Evolutionary conservation across 2,329 filamentous ascomycete species (phyloP), one percentile per base, ranked within the genome.

Genomic region (Botrytis fabae): DNA sequence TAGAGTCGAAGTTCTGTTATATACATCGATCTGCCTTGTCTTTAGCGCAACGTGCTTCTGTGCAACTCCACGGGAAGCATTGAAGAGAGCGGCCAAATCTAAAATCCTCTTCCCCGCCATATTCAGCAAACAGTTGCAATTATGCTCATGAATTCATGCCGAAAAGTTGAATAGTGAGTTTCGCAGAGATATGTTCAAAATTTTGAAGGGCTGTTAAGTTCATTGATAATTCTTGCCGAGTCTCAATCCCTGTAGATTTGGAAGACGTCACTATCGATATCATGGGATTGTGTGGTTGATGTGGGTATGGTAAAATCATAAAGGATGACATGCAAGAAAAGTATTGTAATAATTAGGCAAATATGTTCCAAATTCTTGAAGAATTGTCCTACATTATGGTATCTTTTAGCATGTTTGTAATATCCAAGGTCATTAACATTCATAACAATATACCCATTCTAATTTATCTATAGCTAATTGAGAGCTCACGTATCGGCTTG

Each of bases 31-130:
- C 80, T 92, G 90, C 71, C 86, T 85, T 71, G 75, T 73, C 76
- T 89, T 85, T 70, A 91, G 83, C 73, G 87, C 88, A 66, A 88
- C 80, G 81, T 91, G 90, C 81, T 87, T 90, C 66, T 86, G 82
- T 66, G 91, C 91, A 74, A 95, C 86, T 48, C 88, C 88, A 74
- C 90, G 88, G 69, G 92, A 91, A 80, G 90, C 92, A 84, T 87
- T 89, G 81, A 92, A 85, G 76, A 95, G 85, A 74, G 90, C 88
- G 77, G 90, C 89, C 78, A 92, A 84, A 83, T 95, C 93, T 80
- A 94, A 80, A 86, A 89, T 83, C 88, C 91, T 83, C 87, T 88
- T 86, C 73, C 86, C 86, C 71, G 86, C 84, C 86, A 88, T 88
- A n/a, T 63, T 68, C 74, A 72, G 57, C 57, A 38, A 64, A 73